A percentile compares a stretch with the other conserved stretches of the same genome.
These are phyloP conservation scores for Amylocystis lapponica DNA, from an alignment of 768 basidiomycete species.

Conservation along the genomic window DNA sequence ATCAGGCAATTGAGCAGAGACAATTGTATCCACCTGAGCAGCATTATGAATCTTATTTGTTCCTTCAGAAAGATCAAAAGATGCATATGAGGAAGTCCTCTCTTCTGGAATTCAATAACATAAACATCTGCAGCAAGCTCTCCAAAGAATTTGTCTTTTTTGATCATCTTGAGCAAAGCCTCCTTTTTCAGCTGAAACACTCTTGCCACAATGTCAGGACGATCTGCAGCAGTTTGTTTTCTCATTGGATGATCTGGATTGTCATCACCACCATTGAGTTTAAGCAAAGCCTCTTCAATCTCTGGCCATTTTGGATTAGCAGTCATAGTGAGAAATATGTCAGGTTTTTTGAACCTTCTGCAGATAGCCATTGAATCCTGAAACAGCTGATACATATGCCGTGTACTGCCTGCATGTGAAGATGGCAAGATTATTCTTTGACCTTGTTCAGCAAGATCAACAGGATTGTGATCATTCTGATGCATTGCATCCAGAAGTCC, in stretches of 20 bases:
- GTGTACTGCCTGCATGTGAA: slow-evolving; percentile 35
- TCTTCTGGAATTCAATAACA: slow-evolving; percentile 54
- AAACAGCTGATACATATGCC: slow-evolving; percentile 36
- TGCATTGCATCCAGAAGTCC: slow-evolving; percentile 29
- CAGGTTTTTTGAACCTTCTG: slow-evolving; percentile 28
- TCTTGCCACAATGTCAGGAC: slow-evolving; percentile 41
- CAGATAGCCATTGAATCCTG: slow-evolving; percentile 45
- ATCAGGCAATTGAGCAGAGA: slow-evolving; percentile 41
- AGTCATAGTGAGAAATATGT: slow-evolving; percentile 50
- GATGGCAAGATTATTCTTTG: slow-evolving; percentile 34
- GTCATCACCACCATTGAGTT: slow-evolving; percentile 7
- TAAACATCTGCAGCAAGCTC: slow-evolving; percentile 38
- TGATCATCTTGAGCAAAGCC: slow-evolving; percentile 28
- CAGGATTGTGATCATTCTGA: slow-evolving; percentile 13
- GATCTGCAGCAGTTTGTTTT: slow-evolving; percentile 34
- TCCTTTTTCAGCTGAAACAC: slow-evolving; percentile 42
- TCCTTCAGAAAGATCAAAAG: slow-evolving; percentile 37
- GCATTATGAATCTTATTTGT: slow-evolving; percentile 28
- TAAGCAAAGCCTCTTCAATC: slow-evolving; percentile 29
- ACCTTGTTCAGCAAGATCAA: slow-evolving; percentile 28
- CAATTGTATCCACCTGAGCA: slow-evolving; percentile 32
- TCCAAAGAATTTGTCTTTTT: slow-evolving; percentile 38
- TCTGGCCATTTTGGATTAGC: slow-evolving; percentile 48
- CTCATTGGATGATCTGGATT: too few relatives aligned
- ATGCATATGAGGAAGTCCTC: slow-evolving; percentile 51